Evolutionary conservation across 2,329 filamentous ascomycete genomes (phyloP), one percentile per base, ranked within the genome.

Genomic region (Fusarium mangiferae): DNA sequence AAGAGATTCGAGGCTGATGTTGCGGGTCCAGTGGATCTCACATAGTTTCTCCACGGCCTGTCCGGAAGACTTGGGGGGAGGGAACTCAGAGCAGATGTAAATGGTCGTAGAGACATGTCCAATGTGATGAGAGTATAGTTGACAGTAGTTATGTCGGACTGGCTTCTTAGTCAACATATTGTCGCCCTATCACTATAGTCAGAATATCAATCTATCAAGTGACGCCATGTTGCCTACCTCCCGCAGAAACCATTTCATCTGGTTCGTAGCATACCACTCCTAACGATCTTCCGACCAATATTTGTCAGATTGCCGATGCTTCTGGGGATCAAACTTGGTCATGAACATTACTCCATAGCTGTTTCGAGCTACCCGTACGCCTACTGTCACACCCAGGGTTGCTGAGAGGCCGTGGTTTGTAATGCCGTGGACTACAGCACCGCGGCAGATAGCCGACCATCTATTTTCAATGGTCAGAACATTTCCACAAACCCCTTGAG

Each of bases 381-480:
- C 61, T 0, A 82, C 73, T 0, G 28, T 62, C 0, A 77, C 33
- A 1, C 55, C 41, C 1, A 79, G 33, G 0, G 54, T 51, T 0
- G 55, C 6, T 1, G 52, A 66, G 1, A 72, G 46, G 1, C 54
- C 30, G 5, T 45, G 13, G 5, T 36, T 18, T 2, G 65, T 60
- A 2, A 81, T 60, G 0, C 79, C 80, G 0, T 75, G 73, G 1
- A 80, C 54, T 9, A 81, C 81, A 2, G 82, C 82, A 5, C 82
- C 81, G 0, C 81, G 78, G 26, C 80, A 81, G 8, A 83, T 78
- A 0, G 82, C 82, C 0, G 78, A 80, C 82, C 82, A 83, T 0
- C 82, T 82, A 4, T 11, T 2, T 15, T 9, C 33, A 7, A 4
- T 10, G 7, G 10, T 46, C 7, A 38, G 17, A 14, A 6, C 2